Conservation (phyloP, 1,139 yeast species). For the Suhomyces coccinellae region DNA sequence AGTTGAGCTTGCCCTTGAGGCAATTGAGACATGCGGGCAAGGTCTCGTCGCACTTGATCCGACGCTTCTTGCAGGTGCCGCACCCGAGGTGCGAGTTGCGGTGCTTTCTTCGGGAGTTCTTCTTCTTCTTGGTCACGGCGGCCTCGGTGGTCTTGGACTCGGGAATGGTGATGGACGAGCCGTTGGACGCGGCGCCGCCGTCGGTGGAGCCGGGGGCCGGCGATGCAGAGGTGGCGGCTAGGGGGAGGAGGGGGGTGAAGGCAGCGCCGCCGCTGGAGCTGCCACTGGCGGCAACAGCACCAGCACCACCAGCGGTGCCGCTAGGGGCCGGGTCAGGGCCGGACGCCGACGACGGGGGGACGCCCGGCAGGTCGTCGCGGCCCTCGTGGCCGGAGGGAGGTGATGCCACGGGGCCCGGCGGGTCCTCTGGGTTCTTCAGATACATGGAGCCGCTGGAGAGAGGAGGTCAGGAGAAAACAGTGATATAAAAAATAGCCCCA, state of each 20-base stretch:
- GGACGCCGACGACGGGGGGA: background rate
- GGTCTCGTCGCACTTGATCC: constrained; percentile 69
- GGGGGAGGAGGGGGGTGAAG: background rate
- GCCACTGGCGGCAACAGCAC: constrained; percentile 7
- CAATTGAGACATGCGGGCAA: constrained; percentile 64
- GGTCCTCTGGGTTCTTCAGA: constrained; percentile 9
- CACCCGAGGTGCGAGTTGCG: constrained; percentile 65
- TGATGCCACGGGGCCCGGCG: constrained; percentile 4
- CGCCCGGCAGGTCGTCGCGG: background rate
- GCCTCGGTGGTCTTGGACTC: constrained; percentile 12
- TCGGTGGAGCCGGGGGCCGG: constrained; percentile 9
- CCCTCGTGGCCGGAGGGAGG: background rate
- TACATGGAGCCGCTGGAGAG: constrained; percentile 5
- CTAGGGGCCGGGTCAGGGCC: background rate
- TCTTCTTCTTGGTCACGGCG: constrained; percentile 28
- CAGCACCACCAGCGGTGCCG: constrained; percentile 1
- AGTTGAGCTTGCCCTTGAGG: constrained; percentile 54
- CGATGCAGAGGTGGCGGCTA: background rate
- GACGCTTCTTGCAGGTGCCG: constrained; percentile 63
- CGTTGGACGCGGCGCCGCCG: constrained; percentile 12
- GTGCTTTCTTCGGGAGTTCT: constrained; percentile 59
- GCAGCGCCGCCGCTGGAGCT: background rate
- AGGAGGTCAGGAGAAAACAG: constrained; percentile 5
- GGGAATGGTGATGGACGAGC: constrained; percentile 11
- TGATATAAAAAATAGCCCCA: constrained; percentile 5